Evolutionary conservation across 768 basidiomycete genomes (phyloP).

Genomic region (Mrakia blollopis): DNA sequence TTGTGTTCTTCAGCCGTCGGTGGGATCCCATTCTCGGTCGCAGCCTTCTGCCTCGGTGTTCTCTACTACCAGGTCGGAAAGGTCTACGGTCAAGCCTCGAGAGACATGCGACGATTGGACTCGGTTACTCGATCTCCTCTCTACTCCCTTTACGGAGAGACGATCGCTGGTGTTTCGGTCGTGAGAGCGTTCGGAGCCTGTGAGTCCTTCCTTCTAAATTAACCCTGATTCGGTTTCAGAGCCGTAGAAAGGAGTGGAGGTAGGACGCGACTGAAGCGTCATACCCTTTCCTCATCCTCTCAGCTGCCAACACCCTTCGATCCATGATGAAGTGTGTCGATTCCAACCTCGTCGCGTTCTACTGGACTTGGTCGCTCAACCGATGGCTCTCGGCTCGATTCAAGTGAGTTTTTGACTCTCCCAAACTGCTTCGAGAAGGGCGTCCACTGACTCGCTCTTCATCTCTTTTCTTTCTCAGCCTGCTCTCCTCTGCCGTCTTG

Average conservation of each 20-base stretch:
- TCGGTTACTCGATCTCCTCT: slow-evolving; percentile 36
- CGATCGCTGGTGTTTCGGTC: slow-evolving; percentile 40
- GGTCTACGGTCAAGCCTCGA: slow-evolving; percentile 76
- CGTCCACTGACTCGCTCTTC: background rate
- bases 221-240: too few relatives aligned
- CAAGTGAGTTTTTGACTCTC: slow-evolving; percentile 51
- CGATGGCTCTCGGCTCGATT: slow-evolving; percentile 65
- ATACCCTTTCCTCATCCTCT: too few relatives aligned
- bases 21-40: slow-evolving; percentile 66
- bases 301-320: slow-evolving; percentile 6
- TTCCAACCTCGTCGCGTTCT: slow-evolving; percentile 37
- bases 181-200: slow-evolving; percentile 40
- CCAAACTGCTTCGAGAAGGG: background rate
- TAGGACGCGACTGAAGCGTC: too few relatives aligned
- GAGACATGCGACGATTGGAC: slow-evolving; percentile 65
- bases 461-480: background rate
- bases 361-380: slow-evolving; percentile 35
- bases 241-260: too few relatives aligned
- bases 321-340: slow-evolving; percentile 36
- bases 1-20: slow-evolving; percentile 59
- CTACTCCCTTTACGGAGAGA: slow-evolving; percentile 40
- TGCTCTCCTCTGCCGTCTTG: slow-evolving; percentile 41
- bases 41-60: slow-evolving; percentile 53
- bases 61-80: slow-evolving; percentile 58
- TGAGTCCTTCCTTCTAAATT: too few relatives aligned